These are phyloP conservation scores for Plasmodium ovale DNA, from an alignment of 169 alveolate species.

Conservation along the genomic window DNA sequence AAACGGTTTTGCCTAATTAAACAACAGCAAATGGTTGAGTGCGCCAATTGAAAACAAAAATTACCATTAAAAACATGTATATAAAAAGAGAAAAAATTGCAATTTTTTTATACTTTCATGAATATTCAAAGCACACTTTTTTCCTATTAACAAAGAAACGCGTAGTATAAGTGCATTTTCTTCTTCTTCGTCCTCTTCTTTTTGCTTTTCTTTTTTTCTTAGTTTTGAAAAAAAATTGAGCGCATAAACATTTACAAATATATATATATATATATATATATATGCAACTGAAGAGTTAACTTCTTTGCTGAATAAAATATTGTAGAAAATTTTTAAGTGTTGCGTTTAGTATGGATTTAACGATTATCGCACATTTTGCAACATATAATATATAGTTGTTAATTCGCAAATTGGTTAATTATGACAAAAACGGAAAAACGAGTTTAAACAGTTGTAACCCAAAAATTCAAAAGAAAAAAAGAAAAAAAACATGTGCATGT, in stretches of 20 bases:
- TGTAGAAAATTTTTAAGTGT: constrained; percentile 10
- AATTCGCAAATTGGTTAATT: constrained; percentile 12
- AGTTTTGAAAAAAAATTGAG: constrained; percentile 28
- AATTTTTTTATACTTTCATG: neutral
- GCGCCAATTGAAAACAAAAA: constrained; percentile 9
- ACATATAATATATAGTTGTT: constrained; percentile 23
- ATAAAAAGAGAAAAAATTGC: constrained; percentile 7
- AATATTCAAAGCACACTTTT: constrained; percentile 5
- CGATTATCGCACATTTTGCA: neutral
- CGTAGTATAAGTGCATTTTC: too few species aligned
- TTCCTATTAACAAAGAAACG: neutral
- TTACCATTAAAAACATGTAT: constrained; percentile 12
- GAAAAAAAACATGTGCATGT: neutral
- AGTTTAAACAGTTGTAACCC: constrained; percentile 33
- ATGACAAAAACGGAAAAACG: constrained; percentile 2
- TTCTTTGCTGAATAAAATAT: constrained; percentile 5
- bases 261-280: constrained; percentile 5
- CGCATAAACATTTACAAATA: constrained; percentile 3
- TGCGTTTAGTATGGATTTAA: constrained; percentile 1
- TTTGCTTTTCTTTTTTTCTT: constrained; percentile 4
- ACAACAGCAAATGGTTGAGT: too few species aligned
- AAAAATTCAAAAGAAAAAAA: constrained; percentile 5
- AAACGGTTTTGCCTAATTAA: constrained; percentile 24
- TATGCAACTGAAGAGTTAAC: constrained; percentile 11
- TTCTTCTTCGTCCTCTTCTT: neutral